A percentile compares a stretch with the other conserved stretches of the same genome.
These are phyloP conservation scores for Athelia psychrophila DNA, from an alignment of 1,284 basidiomycete genomes.

Conservation along the genomic window DNA sequence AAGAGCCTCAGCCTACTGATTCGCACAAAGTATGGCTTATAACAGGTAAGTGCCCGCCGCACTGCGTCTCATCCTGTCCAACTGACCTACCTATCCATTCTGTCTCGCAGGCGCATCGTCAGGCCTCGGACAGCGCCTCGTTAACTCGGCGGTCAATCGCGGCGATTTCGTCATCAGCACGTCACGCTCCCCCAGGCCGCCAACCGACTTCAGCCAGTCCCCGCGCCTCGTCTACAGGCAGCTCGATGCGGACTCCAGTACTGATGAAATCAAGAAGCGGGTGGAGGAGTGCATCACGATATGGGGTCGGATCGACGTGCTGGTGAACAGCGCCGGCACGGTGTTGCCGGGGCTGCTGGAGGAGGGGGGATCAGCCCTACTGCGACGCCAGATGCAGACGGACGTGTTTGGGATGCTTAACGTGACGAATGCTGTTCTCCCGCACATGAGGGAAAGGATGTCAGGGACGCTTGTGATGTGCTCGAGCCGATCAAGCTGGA, in stretches of 20 bases:
- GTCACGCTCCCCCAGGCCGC: slow-evolving; percentile 27
- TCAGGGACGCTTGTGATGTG: slow-evolving; percentile 29
- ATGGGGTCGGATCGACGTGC: slow-evolving; percentile 50
- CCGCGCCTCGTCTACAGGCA: slow-evolving; percentile 33
- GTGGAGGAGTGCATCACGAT: slow-evolving; percentile 37
- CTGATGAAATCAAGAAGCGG: slow-evolving; percentile 30
- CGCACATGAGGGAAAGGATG: slow-evolving; percentile 25
- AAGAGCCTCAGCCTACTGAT: no score
- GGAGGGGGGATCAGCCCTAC: slow-evolving; percentile 37
- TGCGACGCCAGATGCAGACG: slow-evolving; percentile 21
- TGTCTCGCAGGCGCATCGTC: slow-evolving; percentile 52
- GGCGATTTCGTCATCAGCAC: slow-evolving; percentile 56
- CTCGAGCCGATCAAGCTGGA: slow-evolving; percentile 33
- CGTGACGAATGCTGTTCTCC: slow-evolving; percentile 27
- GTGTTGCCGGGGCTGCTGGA: slow-evolving; percentile 37
- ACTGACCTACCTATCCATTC: no score
- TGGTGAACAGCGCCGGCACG: slow-evolving; percentile 52
- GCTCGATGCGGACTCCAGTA: slow-evolving; percentile 42
- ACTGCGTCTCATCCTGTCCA: not conserved
- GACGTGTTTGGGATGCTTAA: slow-evolving; percentile 29
- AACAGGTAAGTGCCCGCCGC: not conserved
- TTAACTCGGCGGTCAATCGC: slow-evolving; percentile 42
- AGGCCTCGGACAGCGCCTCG: slow-evolving; percentile 56
- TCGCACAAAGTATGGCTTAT: not conserved
- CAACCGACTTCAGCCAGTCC: slow-evolving; percentile 18